Base-by-base conservation (phyloP, 1,284 basidiomycete genomes). In the Athelia psychrophila region DNA sequence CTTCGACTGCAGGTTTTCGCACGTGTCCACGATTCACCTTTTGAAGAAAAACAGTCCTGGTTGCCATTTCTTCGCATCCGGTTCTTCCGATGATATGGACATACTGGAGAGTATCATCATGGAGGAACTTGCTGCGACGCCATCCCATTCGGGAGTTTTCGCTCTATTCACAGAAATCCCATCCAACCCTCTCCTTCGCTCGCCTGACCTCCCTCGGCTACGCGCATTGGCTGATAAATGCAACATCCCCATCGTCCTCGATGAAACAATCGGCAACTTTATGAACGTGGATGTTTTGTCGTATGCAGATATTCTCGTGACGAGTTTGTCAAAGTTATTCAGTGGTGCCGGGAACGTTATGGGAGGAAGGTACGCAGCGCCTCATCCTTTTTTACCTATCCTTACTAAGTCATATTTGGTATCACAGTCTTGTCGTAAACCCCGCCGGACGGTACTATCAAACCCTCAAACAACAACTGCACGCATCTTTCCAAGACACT, bases 1-100 rank as follows among this genome's bases (percentile, higher is more conserved):
- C n/a, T 18, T n/a, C 6, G n/a, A 8, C 9, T 22, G 9, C 24
- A 96, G 95, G 18, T 99, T 99, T 70, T 91, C 95, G 0, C 99
- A 98, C 68, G 93, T 87, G 10, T 97, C 99, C 68, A 98, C 96
- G n/a, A 80, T 98, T 55, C 99, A 99, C 71, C 84, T 97, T 40
- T 76, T 99, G 3, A 77, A 96, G 60, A 98, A 99, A 70, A 99
- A 95, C 93, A 97, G 97, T 1, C 91, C 92, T 1, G 97, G 97
- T 0, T 94, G 89, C 60, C 79, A 93, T 67, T 97, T 98, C 74
- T 81, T 92, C 54, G 96, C 95, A 2, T 76, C 84, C 55, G 96
- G 96, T 1, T 71, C 86, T 6, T 84, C 90, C 53, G 67, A 76
- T 3, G 93, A 97, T 54, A 79, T 98, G 16, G 84, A 88, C 56